Base-by-base conservation (phyloP, 1,139 yeast genomes). In the Hyphopichia pseudoburtonii region DNA sequence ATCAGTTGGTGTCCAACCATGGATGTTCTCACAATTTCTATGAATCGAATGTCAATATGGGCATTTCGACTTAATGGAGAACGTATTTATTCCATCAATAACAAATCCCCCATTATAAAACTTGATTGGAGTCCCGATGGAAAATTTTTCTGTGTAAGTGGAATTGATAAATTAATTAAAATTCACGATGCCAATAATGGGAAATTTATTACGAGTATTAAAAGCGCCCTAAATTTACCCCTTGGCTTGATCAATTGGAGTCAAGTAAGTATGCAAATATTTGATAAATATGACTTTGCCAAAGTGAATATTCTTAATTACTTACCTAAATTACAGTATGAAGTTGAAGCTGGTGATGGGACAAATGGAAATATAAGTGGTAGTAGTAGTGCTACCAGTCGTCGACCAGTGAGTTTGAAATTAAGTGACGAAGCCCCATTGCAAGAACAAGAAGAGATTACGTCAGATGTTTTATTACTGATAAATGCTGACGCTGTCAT, bases 1-100 rank as follows among this genome's bases (percentile, higher is more conserved):
- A 48, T 76, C 37, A 62, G 69, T 38, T 75, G 82, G 76, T 77
- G 82, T 49, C 84, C 85, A 1, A 62, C 71, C 9, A 71, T 78
- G 66, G 78, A 78, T 46, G 58, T 80, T 30, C 49, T 80, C 28
- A 73, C 78, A 17, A 57, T 78, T 4, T 65, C 76, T 32, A 70
- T 71, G 64, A 69, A 72, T 35, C 66, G 63, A 33, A 70, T 62
- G 40, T 68, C 80, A 8, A 64, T 78, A 16, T 67, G 76, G 70
- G 73, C 78, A 12, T 76, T 72, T 42, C 62, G 86, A 32, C 57
- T 73, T 33, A 76, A 74, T 43, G 85, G 84, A 0, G 79, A 76
- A 43, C 52, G 78, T 35, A 77, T 79, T 5, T 79, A 79, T 65
- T 64, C 75, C 28, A 60, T 72, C 33, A 71, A 62, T 51, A 62